Evolutionary conservation across 2,329 filamentous ascomycete genomes (phyloP).

Genomic region (Aspergillus luchuensis): DNA sequence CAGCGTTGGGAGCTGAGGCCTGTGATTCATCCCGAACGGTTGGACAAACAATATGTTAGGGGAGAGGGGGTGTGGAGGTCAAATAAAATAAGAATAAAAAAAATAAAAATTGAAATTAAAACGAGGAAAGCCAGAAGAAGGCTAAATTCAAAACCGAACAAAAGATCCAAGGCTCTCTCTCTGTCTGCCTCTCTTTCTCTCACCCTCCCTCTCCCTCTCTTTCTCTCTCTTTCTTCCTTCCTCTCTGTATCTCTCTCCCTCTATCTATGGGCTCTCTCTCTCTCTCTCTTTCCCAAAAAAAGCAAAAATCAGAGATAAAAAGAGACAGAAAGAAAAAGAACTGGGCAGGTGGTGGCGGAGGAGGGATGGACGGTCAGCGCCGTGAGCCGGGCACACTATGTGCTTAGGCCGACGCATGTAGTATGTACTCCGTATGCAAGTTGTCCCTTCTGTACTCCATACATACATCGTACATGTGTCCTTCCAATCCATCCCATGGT

Average conservation of each 20-base stretch:
- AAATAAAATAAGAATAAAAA: background rate
- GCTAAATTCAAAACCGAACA: background rate
- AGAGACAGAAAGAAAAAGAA: too few relatives aligned
- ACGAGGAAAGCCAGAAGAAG: too few relatives aligned
- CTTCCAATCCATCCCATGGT: slow-evolving; percentile 3
- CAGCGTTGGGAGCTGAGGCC: background rate
- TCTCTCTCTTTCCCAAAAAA: background rate
- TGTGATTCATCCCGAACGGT: background rate
- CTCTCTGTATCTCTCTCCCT: background rate
- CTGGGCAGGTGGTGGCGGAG: too few relatives aligned
- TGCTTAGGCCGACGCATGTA: background rate
- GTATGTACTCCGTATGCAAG: slow-evolving; percentile 4
- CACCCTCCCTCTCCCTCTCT: too few relatives aligned
- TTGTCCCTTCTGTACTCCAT: background rate
- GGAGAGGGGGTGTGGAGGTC: background rate
- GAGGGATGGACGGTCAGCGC: background rate
- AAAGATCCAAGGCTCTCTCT: background rate
- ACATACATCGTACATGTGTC: background rate
- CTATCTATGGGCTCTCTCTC: background rate
- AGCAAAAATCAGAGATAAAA: background rate
- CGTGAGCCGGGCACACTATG: background rate
- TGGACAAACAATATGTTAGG: background rate
- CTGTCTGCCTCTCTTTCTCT: background rate
- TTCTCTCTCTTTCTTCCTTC: background rate
- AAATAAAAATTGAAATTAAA: too few relatives aligned